phyloP scores from a whole-genome alignment of 257 asterid species.

The Ajuga chamaepitys region DNA sequence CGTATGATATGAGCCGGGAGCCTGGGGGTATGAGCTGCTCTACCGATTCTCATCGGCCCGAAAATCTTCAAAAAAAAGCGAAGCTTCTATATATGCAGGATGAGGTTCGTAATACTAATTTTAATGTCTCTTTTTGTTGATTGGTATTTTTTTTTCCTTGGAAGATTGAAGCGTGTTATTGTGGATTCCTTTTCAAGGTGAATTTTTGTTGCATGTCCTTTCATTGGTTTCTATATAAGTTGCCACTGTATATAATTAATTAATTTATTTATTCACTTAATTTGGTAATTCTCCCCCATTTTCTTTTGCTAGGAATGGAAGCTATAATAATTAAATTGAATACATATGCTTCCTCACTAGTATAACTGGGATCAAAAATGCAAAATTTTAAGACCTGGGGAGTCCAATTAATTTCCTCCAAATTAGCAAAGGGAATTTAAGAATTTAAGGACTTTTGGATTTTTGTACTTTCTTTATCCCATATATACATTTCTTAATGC shows the following conservation, averaged over 20 bases:
- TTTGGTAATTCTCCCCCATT: too few species aligned
- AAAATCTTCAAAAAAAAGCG: conserved; percentile 32
- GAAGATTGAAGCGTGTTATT: neutral
- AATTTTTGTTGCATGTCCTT: neutral
- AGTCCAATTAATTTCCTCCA: too few species aligned
- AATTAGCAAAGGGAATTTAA: too few species aligned
- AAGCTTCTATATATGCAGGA: conserved; percentile 39
- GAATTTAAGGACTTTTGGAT: too few species aligned
- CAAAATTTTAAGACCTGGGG: too few species aligned
- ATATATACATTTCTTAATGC: too few species aligned
- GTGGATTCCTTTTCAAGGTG: neutral
- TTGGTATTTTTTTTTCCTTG: neutral
- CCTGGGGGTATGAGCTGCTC: conserved; percentile 12
- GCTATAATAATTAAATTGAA: too few species aligned
- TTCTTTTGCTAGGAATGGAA: too few species aligned
- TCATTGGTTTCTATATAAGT: neutral
- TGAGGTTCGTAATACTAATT: conserved; percentile 27
- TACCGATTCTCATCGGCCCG: conserved; percentile 14
- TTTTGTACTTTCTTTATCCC: too few species aligned
- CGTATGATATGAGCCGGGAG: conserved; percentile 13
- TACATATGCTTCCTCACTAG: too few species aligned
- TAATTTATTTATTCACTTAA: too few species aligned
- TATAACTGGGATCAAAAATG: too few species aligned
- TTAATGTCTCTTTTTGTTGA: neutral
- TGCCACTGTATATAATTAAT: neutral